Base-by-base conservation (phyloP, 2,329 filamentous ascomycete species). In the Metarhizium robertsii region DNA sequence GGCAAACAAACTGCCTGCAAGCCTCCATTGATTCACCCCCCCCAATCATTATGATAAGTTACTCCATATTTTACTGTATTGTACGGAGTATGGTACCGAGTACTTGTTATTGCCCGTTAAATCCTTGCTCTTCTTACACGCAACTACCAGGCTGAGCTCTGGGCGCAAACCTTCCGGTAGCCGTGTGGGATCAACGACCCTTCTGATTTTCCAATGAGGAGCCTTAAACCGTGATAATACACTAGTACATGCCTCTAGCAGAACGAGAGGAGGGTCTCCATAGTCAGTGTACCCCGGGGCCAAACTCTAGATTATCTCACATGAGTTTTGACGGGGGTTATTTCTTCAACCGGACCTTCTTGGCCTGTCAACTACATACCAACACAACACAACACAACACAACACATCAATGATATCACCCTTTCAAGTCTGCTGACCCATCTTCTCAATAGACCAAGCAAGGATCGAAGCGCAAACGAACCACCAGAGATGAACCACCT, bases 381-480 rank as follows among this genome's bases (percentile, higher is more conserved):
- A 34, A 34, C 38, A 40, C 38, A 34, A 25, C 20, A 20, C 34
- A 11, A 36, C 8, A 8, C 34, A 36, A 36, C 11, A 13, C 7
- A 36, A 43, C 40, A 43, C 14, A 16, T 14, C 40, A 43, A 16
- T 16, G 40, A 16, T 16, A 16, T 18, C 6, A 20, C 14, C 6
- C 16, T 11, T 45, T 18, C 42, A 20, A 45, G 45, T 43, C 16
- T 29, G 50, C 50, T 52, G 50, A 52, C 50, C 36, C 36, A 36
- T 52, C 50, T 43, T 51, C 42, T 40, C 16, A 6, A 8, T 38
- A 52, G 36, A 20, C 32, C 43, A 52, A 29, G 30, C 53, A 55
- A 50, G 53, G 53, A 40, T 32, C 42, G 30, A 55, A 55, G 42
- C 53, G 53, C 30, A 55, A 55, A 36, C 52, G 53, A 55, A 50